Percentiles rank a stretch among this genome's conserved stretches.
phyloP scores from a whole-genome alignment of 257 asterid species.

The Cinchona pubescens region DNA sequence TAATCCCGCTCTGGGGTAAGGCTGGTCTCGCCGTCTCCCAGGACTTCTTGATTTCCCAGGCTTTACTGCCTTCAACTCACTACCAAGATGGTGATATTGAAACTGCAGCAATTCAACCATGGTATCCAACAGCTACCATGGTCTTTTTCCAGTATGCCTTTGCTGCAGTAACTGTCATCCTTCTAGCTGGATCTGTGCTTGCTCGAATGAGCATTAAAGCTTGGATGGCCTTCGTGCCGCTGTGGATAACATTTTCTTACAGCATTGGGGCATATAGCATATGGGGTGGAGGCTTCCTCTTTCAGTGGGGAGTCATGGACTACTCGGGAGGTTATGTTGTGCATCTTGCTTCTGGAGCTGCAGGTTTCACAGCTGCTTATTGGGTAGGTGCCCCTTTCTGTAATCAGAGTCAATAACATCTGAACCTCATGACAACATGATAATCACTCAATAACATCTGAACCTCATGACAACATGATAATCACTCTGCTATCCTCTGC shows the following conservation, averaged over 20 bases:
- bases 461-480: neutral
- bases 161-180: conserved; percentile 61
- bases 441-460: too few species aligned
- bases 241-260: conserved; percentile 68
- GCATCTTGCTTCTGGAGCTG: conserved; percentile 69
- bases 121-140: conserved; percentile 57
- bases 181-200: conserved; percentile 62
- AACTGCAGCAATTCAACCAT: conserved; percentile 42
- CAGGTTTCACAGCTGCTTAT: conserved; percentile 73
- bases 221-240: conserved; percentile 71
- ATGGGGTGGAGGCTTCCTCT: too few species aligned
- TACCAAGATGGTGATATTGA: conserved; percentile 42
- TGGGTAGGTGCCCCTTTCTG: conserved; percentile 42
- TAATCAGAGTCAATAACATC: neutral
- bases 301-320: conserved; percentile 50
- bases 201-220: conserved; percentile 70
- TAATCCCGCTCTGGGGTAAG: conserved; percentile 70
- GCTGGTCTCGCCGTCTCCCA: conserved; percentile 57
- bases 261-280: conserved; percentile 63
- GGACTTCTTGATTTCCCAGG: conserved; percentile 29
- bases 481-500: neutral
- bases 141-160: conserved; percentile 66
- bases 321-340: conserved; percentile 72
- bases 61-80: conserved; percentile 52
- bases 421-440: too few species aligned